Evolutionary conservation across 1,284 basidiomycete genomes (phyloP).

Genomic region (Mycena sp.): DNA sequence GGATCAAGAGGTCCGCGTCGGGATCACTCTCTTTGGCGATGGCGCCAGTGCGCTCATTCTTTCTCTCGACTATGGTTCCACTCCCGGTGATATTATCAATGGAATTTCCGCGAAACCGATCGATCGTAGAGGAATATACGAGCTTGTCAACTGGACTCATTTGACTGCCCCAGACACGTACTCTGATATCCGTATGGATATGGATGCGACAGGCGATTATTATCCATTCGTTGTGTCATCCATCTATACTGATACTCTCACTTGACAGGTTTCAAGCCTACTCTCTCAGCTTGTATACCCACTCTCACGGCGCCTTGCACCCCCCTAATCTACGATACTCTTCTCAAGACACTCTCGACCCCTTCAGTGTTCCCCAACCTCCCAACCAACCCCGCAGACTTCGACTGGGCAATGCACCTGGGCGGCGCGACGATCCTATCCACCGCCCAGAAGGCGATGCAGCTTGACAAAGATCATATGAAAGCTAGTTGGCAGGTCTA

Average conservation of each 20-base stretch:
- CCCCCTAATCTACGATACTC: constrained; percentile 5
- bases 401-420: constrained; percentile 25
- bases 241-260: background rate
- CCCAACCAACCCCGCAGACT: background rate
- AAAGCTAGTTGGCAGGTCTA: background rate
- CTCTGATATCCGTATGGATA: constrained; percentile 7
- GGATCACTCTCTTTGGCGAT: constrained; percentile 2
- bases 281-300: background rate
- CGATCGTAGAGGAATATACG: constrained; percentile 22
- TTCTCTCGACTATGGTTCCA: background rate
- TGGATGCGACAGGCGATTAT: background rate
- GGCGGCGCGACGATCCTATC: constrained; percentile 14
- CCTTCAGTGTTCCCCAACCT: background rate
- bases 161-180: constrained; percentile 12
- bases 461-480: constrained; percentile 1
- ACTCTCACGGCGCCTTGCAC: constrained; percentile 1
- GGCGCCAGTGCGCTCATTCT: constrained; percentile 4
- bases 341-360: constrained; percentile 8
- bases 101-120: no score
- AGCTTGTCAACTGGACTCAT: constrained; percentile 17
- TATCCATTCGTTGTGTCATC: background rate
- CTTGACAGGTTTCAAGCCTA: constrained; percentile 17
- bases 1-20: constrained; percentile 8
- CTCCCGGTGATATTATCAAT: no score
- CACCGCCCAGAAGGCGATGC: background rate